Evolutionary conservation across 257 asterid species (phyloP).

Genomic region (Dorcoceras hygrometricum): DNA sequence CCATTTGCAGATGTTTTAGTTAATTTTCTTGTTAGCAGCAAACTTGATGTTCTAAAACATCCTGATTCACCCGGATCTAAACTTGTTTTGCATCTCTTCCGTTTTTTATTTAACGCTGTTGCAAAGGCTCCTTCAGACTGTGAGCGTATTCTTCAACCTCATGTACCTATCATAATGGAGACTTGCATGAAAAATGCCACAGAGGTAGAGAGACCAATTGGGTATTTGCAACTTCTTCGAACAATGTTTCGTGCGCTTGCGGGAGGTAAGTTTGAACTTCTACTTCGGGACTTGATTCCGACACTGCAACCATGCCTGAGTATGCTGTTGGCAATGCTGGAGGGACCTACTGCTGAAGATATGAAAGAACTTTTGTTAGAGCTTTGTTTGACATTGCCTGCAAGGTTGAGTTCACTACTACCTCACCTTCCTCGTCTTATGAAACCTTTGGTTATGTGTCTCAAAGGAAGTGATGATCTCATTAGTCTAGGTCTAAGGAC

Average conservation of each 20-base stretch:
- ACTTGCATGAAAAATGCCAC: conserved; percentile 91
- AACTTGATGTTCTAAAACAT: conserved; percentile 95
- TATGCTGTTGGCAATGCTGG: conserved; percentile 91
- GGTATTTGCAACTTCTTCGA: conserved; percentile 92
- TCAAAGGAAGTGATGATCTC: conserved; percentile 88
- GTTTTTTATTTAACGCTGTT: conserved; percentile 81
- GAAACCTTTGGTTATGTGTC: conserved; percentile 99
- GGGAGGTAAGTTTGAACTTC: conserved; percentile 93
- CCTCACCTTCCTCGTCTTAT: conserved; percentile 96
- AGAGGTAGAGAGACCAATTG: conserved; percentile 89
- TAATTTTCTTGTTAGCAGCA: conserved; percentile 88
- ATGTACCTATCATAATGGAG: conserved; percentile 90
- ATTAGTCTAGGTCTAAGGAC: conserved; percentile 93
- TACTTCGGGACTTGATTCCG: conserved; percentile 85
- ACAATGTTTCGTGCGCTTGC: conserved; percentile 97
- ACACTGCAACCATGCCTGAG: conserved; percentile 87
- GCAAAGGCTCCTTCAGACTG: conserved; percentile 96
- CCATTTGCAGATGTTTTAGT: conserved; percentile 98
- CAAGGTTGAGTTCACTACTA: conserved; percentile 87
- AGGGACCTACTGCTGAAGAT: conserved; percentile 96
- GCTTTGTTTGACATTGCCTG: conserved; percentile 87
- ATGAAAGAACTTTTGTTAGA: conserved; percentile 81
- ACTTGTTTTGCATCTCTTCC: conserved; percentile 96
- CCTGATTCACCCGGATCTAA: conserved; percentile 99
- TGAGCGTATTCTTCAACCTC: conserved; percentile 97